Percentiles rank a stretch among this genome's conserved stretches.
Conservation (phyloP, 768 basidiomycete species). For the Leccinum barrowsii region DNA sequence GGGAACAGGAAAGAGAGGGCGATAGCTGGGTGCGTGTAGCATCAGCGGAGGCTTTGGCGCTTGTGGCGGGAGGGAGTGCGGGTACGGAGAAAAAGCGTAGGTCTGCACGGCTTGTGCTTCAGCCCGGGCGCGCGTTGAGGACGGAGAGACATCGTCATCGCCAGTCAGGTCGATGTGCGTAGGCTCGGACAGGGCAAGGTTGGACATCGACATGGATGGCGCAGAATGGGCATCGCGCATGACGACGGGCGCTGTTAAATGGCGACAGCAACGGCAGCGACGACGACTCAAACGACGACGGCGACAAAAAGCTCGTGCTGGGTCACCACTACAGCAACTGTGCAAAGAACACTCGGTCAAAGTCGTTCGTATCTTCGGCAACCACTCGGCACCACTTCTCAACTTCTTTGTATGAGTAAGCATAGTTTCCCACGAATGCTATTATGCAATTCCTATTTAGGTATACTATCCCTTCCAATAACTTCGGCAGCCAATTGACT, state of each 20-base stretch:
- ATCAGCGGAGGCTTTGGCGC: conserved; percentile 25
- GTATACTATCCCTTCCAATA: background rate
- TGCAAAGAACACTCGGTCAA: conserved; percentile 18
- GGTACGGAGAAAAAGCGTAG: conserved; percentile 23
- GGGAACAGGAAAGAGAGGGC: conserved; percentile 50
- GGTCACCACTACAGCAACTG: background rate
- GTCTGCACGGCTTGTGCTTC: conserved; percentile 38
- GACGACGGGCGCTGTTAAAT: conserved; percentile 6
- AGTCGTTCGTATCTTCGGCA: conserved; percentile 28
- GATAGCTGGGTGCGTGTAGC: conserved; percentile 34
- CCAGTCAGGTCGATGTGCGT: conserved; percentile 69
- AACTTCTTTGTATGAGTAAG: conserved; percentile 22
- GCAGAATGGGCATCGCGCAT: conserved; percentile 29
- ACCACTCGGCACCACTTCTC: conserved; percentile 16
- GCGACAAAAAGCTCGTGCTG: background rate
- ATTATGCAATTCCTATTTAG: conserved; percentile 20
- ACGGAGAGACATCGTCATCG: conserved; percentile 54
- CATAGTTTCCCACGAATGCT: conserved; percentile 16
- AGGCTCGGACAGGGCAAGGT: conserved; percentile 37
- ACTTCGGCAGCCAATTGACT: background rate
- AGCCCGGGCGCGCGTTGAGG: conserved; percentile 30
- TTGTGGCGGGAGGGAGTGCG: conserved; percentile 22
- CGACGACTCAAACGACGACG: background rate
- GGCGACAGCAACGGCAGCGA: background rate
- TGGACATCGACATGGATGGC: conserved; percentile 34